These are phyloP conservation scores for Erucastrum elatum DNA, from an alignment of 345 rosid species.

Conservation along the genomic window DNA sequence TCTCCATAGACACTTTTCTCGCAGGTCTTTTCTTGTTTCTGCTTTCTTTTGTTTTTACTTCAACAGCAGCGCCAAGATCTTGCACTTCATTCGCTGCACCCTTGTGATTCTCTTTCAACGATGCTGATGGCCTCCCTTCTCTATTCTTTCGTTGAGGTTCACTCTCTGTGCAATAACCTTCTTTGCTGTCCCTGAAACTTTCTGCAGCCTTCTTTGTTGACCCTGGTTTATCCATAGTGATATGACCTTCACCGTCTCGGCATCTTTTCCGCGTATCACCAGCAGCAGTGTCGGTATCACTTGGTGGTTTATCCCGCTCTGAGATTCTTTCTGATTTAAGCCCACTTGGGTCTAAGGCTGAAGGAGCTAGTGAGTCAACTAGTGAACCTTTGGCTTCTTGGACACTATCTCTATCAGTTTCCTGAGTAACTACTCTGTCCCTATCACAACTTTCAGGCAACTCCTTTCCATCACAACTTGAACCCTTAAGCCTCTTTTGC, in stretches of 20 bases:
- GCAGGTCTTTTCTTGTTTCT: conserved; percentile 51
- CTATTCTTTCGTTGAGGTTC: conserved; percentile 49
- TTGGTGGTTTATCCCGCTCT: conserved; percentile 37
- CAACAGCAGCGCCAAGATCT: conserved; percentile 39
- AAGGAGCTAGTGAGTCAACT: conserved; percentile 56
- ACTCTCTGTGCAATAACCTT: conserved; percentile 33
- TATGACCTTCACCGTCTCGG: conserved; percentile 40
- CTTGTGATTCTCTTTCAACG: conserved; percentile 52
- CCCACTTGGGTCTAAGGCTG: conserved; percentile 43
- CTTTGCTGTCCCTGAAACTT: conserved; percentile 12
- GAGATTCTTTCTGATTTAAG: conserved; percentile 34
- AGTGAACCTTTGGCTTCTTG: conserved; percentile 51
- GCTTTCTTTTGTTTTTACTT: conserved; percentile 46
- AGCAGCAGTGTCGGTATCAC: conserved; percentile 31
- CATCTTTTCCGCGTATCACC: conserved; percentile 31
- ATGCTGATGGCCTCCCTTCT: conserved; percentile 53
- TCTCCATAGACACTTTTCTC: conserved; percentile 43
- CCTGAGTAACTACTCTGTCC: conserved; percentile 52
- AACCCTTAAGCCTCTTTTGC: conserved; percentile 59
- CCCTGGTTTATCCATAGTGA: conserved; percentile 27
- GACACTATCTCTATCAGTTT: conserved; percentile 29
- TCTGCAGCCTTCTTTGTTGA: conserved; percentile 43
- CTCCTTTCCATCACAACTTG: conserved; percentile 64
- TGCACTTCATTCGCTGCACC: conserved; percentile 24
- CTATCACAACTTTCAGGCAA: conserved; percentile 48